Base-by-base conservation (phyloP, 768 basidiomycete genomes). In the Bullera alba region DNA sequence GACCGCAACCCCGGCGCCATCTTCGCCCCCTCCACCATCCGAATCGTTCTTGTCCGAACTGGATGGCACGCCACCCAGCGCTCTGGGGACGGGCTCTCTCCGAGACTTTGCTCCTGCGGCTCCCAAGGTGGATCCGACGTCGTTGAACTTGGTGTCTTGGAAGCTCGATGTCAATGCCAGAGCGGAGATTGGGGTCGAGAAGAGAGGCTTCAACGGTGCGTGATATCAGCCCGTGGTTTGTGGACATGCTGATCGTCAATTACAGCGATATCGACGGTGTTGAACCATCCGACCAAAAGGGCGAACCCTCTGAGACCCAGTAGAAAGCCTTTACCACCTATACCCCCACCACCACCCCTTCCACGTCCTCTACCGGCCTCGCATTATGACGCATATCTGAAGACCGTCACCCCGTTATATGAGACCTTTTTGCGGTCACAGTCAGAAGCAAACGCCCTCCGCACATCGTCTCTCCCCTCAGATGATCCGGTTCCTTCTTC, bases 251-350 rank as follows among this genome's bases (percentile, higher is more conserved):
- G n/a, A n/a, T n/a, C n/a, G n/a, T n/a, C 37, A 39, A 8, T 17
- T 41, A 14, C 69, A 95, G 92, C 90, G 32, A 91, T 95, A 57
- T 92, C 91, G 7, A 91, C 87, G 16, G 87, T 95, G 23, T 79
- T 95, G 45, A 91, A 91, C 63, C 90, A 86, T 62, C 92, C 92
- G 0, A 83, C 85, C 64, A 86, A 84, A 73, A 79, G 78, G 29
- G 83, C 85, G 42, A 84, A 85, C 5, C 89, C 92, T 12, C 85
- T 92, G 26, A 87, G 93, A 67, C 82, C 89, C 0, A 61, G 72
- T 26, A 87, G 92, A 58, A 86, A 89, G 1, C 73, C 82, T 0
- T 75, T 96, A 34, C 71, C 66, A 56, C 69, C 62, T 16, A 85
- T 87, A 1, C 71, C 84, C 2, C 79, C 79, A 2, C 80, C 83